Percentiles rank a stretch among this genome's conserved stretches.
phyloP scores from a whole-genome alignment of 2,329 filamentous ascomycete species.

The Exophiala bonariae region DNA sequence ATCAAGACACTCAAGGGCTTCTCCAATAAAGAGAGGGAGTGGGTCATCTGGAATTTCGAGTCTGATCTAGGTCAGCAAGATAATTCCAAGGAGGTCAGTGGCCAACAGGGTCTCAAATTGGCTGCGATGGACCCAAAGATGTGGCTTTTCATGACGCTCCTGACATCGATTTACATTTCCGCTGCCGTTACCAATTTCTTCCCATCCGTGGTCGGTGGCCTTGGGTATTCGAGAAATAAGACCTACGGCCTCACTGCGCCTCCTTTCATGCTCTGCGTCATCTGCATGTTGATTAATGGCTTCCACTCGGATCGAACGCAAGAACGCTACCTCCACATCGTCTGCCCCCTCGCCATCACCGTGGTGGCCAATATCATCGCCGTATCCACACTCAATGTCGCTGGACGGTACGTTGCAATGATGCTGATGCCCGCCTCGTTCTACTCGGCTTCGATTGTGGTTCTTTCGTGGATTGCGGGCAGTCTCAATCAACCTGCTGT shows the following conservation, averaged over 20 bases:
- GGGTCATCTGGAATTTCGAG: constrained; percentile 43
- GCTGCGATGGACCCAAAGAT: constrained; percentile 37
- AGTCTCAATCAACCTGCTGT: constrained; percentile 73
- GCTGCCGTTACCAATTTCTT: constrained; percentile 68
- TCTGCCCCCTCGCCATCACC: constrained; percentile 60
- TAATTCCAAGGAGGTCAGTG: constrained; percentile 30
- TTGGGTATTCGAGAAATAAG: constrained; percentile 59
- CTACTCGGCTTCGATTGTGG: constrained; percentile 62
- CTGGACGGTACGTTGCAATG: constrained; percentile 68
- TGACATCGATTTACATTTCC: constrained; percentile 38
- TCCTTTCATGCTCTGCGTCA: constrained; percentile 28
- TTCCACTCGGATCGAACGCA: constrained; percentile 71
- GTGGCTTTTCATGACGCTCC: constrained; percentile 38
- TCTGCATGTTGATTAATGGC: constrained; percentile 64
- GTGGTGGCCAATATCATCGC: constrained; percentile 68
- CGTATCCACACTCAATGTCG: constrained; percentile 60
- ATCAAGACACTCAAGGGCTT: constrained; percentile 62
- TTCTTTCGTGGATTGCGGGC: constrained; percentile 70
- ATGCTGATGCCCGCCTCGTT: constrained; percentile 60
- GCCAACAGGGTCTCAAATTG: constrained; percentile 31
- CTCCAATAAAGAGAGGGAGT: constrained; percentile 56
- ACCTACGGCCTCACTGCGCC: constrained; percentile 20
- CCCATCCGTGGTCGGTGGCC: constrained; percentile 67
- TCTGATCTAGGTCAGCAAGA: constrained; percentile 21
- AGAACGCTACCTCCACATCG: constrained; percentile 69